Conservation (phyloP, 176 grass and related monocot species). For the Tillandsia fasciculata region DNA sequence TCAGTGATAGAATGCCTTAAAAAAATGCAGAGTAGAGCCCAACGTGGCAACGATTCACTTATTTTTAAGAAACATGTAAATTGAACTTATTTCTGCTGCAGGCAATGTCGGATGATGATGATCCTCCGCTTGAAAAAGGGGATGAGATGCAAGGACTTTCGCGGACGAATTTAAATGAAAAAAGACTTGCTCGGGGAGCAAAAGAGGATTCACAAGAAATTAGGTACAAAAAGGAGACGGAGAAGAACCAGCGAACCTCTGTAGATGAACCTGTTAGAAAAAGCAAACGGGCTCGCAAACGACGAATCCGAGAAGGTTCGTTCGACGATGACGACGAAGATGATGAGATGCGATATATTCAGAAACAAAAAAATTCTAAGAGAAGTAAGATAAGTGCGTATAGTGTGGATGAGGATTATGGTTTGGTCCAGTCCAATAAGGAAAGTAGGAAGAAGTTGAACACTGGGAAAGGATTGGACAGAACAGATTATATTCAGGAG, state of each 20-base stretch:
- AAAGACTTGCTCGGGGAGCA: not conserved
- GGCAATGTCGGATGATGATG: not conserved
- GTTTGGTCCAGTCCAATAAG: constrained; percentile 32
- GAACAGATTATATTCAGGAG: constrained; percentile 50
- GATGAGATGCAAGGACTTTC: not conserved
- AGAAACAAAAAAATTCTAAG: constrained; percentile 57
- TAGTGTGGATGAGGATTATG: constrained; percentile 76
- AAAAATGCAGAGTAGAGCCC: no score
- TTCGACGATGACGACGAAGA: constrained; percentile 51
- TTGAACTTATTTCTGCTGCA: not conserved
- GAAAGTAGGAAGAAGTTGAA: constrained; percentile 42
- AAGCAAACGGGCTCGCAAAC: constrained; percentile 69
- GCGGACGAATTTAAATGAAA: not conserved
- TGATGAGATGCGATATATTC: constrained; percentile 47
- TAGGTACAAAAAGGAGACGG: constrained; percentile 21
- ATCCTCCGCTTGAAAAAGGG: constrained; percentile 1
- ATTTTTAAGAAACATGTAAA: not conserved
- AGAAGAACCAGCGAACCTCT: constrained; percentile 32
- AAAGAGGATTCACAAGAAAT: constrained; percentile 21
- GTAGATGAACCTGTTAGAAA: constrained; percentile 50
- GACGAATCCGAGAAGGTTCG: constrained; percentile 28
- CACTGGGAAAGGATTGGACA: constrained; percentile 26
- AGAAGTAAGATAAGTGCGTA: constrained; percentile 36
- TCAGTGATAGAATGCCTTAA: no score
- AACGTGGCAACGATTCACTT: not conserved